Evolutionary conservation across 1,139 yeast species (phyloP), one percentile per base, ranked within the genome.

Genomic region (Saccharomycopsis phalli): DNA sequence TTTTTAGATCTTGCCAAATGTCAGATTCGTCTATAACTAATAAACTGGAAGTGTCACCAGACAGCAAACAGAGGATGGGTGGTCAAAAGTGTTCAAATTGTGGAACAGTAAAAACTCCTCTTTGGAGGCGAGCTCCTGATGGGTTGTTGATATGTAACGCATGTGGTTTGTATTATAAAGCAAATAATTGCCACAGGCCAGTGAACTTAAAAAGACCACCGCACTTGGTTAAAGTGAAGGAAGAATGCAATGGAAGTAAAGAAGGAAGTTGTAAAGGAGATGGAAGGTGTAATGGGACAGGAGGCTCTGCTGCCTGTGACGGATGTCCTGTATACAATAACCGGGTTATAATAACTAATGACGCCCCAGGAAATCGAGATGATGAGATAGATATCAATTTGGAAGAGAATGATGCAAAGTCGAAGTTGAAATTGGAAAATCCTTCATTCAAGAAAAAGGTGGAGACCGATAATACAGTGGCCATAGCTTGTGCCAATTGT

Each of bases 251-350:
- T 63, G 22, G 36, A 46, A 3, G 47, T 34, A 44, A 45, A 38
- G 62, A 60, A 28, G 94, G 94, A 0, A 70, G 82, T 3, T 83
- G 94, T 53, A 75, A 78, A 45, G 94, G 94, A 8, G 84, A 81
- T 52, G 94, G 94, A 4, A 68, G 77, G 48, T 83, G 94, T 58
- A 82, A 82, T 53, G 94, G 94, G 2, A 82, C 91, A 1, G 94
- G 94, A 3, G 94, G 94, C 1, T 63, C 87, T 2, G 70, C 70
- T 3, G 86, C 86, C 2, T 83, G 94, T 56, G 69, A 76, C 49
- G 87, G 88, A 3, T 83, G 94, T 55, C 93, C 94, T 2, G 87
- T 91, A 3, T 81, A 60, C 55, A 81, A 82, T 54, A 83, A 83
- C 59, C 66, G 93, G 41, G 66, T 77, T 32, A 67, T 70, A 25